Percentiles rank a stretch among this genome's conserved stretches.
phyloP scores from a whole-genome alignment of 73 alveolate species.

The Tetrahymena thermophila region DNA sequence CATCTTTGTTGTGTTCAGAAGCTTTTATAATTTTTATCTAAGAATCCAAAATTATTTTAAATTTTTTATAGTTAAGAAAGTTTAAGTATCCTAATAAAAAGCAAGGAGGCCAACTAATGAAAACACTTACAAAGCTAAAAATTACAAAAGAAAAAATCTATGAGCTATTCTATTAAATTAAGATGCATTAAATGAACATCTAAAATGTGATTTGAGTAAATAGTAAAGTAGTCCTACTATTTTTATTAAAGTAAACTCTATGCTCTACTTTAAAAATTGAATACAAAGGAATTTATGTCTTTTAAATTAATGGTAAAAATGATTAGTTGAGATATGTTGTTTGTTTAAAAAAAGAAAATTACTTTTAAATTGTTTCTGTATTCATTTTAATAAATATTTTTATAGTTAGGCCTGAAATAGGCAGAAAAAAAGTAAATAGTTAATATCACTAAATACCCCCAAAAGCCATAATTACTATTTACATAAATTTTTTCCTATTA shows the following conservation, averaged over 20 bases:
- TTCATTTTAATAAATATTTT: background rate
- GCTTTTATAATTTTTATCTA: background rate
- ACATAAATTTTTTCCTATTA: background rate
- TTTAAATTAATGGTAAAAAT: background rate
- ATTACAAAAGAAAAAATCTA: background rate
- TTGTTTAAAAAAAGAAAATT: background rate
- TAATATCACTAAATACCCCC: background rate
- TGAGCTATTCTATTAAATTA: background rate
- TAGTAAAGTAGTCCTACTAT: background rate
- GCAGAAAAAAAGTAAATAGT: background rate
- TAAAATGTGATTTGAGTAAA: background rate
- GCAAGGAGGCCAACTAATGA: background rate
- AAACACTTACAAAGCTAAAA: background rate
- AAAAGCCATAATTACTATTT: background rate
- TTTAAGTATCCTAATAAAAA: background rate
- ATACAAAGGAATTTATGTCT: background rate
- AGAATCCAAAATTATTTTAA: background rate
- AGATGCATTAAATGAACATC: background rate
- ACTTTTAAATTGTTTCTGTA: background rate
- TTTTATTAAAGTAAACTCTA: background rate
- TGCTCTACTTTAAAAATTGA: background rate
- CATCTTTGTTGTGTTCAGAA: background rate
- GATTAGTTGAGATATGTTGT: background rate
- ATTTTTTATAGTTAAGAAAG: background rate
- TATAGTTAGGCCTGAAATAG: background rate